phyloP scores from a whole-genome alignment of 306 rosid genomes.

The Adenanthera pavonina region DNA sequence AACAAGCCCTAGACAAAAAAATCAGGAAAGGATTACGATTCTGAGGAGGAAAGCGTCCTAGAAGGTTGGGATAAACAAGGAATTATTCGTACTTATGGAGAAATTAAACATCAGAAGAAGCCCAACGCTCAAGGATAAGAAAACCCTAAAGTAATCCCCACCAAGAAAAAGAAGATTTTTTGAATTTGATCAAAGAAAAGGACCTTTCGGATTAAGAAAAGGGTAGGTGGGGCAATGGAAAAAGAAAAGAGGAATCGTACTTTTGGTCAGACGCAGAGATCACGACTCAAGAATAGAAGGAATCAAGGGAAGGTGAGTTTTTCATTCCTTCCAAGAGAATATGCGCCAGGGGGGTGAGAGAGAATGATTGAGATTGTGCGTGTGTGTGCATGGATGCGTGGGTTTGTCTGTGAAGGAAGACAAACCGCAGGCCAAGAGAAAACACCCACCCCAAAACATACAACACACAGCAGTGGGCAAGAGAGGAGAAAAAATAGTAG shows the following conservation, averaged over 20 bases:
- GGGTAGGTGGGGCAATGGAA: slow-evolving; percentile 30
- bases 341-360: background rate
- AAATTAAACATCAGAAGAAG: background rate
- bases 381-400: slow-evolving; percentile 41
- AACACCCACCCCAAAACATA: slow-evolving; percentile 22
- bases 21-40: background rate
- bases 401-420: slow-evolving; percentile 35
- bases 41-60: slow-evolving; percentile 5
- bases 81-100: background rate
- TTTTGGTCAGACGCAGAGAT: slow-evolving; percentile 34
- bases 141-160: slow-evolving; percentile 37
- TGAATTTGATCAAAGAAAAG: slow-evolving; percentile 26
- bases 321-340: slow-evolving; percentile 24
- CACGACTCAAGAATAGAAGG: slow-evolving; percentile 1
- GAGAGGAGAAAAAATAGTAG: background rate
- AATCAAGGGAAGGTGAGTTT: slow-evolving; percentile 33
- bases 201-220: background rate
- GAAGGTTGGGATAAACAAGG: background rate
- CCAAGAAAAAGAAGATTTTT: slow-evolving; percentile 9
- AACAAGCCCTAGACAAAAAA: slow-evolving; percentile 34
- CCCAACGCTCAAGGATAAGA: slow-evolving; percentile 23
- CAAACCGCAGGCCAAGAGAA: slow-evolving; percentile 59
- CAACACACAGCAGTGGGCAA: background rate
- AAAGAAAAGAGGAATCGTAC: slow-evolving; percentile 32
- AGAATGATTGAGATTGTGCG: slow-evolving; percentile 38